phyloP scores from a whole-genome alignment of 371 early-diverging fungal genomes.

The Coemansia sp. region DNA sequence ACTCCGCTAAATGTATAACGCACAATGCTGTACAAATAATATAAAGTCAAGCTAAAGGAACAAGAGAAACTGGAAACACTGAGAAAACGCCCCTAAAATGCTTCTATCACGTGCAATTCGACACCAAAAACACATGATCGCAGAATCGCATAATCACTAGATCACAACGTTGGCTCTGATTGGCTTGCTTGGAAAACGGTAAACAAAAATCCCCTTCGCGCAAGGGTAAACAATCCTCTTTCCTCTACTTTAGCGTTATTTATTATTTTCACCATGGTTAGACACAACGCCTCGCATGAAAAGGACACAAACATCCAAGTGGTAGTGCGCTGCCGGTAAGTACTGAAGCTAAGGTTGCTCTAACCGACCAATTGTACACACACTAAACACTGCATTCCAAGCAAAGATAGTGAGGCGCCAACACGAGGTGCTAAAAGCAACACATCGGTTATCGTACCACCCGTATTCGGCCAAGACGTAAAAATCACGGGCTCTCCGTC shows the following conservation, averaged over 20 bases:
- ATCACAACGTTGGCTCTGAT: no score
- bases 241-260: neutral
- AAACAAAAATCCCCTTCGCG: neutral
- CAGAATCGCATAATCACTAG: no score
- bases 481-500: conserved; percentile 17
- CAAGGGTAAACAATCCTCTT: neutral
- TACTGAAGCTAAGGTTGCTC: neutral
- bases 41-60: no score
- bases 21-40: no score
- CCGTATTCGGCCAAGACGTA: conserved; percentile 51
- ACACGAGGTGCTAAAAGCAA: conserved; percentile 19
- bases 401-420: conserved; percentile 16
- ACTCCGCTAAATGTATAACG: no score
- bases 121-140: no score
- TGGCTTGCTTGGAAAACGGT: neutral
- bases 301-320: conserved; percentile 66
- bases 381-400: neutral
- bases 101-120: no score
- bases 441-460: conserved; percentile 50
- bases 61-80: no score
- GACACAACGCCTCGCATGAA: conserved; percentile 10
- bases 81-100: no score
- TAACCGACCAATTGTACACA: neutral
- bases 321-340: conserved; percentile 67
- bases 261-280: neutral